Base-by-base conservation (phyloP, 768 basidiomycete species). In the Cystobasidium ongulense region DNA sequence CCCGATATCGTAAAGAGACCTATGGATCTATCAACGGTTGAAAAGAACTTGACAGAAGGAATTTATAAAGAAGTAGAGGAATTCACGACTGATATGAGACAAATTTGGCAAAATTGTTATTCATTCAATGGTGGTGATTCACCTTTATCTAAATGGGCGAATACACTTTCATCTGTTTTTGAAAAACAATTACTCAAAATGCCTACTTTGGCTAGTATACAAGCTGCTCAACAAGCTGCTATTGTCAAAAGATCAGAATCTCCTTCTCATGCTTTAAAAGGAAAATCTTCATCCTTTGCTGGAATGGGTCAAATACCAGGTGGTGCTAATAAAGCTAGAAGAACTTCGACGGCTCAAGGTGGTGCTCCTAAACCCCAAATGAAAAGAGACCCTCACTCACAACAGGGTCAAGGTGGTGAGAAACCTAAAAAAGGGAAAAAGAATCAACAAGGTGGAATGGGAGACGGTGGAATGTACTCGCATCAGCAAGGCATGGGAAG, bases 1-100 rank as follows among this genome's bases (percentile, higher is more conserved):
- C 86, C 86, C 39, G 85, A 85, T 54, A 87, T 98, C 80, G 87
- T 99, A 82, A 90, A 88, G 79, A 86, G 85, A 31, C 96, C 96
- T 0, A 97, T 97, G 91, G 96, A 98, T 80, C 85, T 99, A 57
- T 85, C 87, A 1, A 96, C 95, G 53, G 87, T 97, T 73, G 95
- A 98, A 82, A 86, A 86, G 78, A 96, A 97, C 82, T 84, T 98
- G 52, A 63, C 72, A 76, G 77, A 74, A 72, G 77, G 76, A 59
- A 46, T 50, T 76, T 80, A 72, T 63, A 53, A 65, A 33, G 77
- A 76, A 76, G 80, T 88, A 2, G 88, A 91, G 65, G 90, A 94
- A 77, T 92, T 98, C 79, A 84, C 89, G 41, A 82, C 83, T 23
- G 96, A 99, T 80, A 87, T 99, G 50, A 87, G 90, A 59, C 85